Evolutionary conservation across 768 basidiomycete genomes (phyloP).

Genomic region (Kwoniella botswanensis): DNA sequence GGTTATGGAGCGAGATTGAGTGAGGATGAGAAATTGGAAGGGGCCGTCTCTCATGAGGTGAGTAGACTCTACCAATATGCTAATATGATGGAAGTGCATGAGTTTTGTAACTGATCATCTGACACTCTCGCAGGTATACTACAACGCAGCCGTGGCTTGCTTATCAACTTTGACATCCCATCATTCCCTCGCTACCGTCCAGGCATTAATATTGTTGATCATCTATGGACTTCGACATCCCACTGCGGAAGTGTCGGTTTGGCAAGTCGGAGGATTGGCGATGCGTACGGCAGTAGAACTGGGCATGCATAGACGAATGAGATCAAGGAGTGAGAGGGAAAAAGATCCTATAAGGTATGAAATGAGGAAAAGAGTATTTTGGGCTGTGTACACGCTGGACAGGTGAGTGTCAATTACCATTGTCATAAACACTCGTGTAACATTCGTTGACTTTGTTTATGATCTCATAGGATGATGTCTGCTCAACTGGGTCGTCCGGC

Average conservation of each 20-base stretch:
- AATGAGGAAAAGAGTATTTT: conserved; percentile 48
- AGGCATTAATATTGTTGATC: conserved; percentile 41
- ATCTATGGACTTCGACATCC: conserved; percentile 31
- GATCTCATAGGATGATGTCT: conserved; percentile 36
- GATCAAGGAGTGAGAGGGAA: conserved; percentile 21
- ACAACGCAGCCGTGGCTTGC: conserved; percentile 48
- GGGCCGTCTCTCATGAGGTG: conserved; percentile 38
- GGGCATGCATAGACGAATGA: conserved; percentile 38
- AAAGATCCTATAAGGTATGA: conserved; percentile 26
- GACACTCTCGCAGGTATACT: conserved; percentile 40
- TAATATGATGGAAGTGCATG: too few species aligned
- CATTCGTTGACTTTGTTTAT: background rate
- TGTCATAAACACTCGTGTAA: background rate
- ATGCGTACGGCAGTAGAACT: conserved; percentile 46
- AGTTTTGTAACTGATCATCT: too few species aligned
- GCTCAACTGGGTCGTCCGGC: conserved; percentile 41
- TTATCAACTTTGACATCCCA: conserved; percentile 48
- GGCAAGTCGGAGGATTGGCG: conserved; percentile 47
- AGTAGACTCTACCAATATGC: background rate
- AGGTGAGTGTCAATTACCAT: conserved; percentile 22
- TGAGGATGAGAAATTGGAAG: conserved; percentile 36
- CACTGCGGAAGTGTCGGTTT: conserved; percentile 32
- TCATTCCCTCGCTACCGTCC: conserved; percentile 50
- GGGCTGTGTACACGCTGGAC: conserved; percentile 46
- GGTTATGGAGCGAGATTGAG: conserved; percentile 43